Evolutionary conservation across 192 early-diverging fungal genomes (phyloP), one percentile per base, ranked within the genome.

Genomic region (Kappamyces sp.): DNA sequence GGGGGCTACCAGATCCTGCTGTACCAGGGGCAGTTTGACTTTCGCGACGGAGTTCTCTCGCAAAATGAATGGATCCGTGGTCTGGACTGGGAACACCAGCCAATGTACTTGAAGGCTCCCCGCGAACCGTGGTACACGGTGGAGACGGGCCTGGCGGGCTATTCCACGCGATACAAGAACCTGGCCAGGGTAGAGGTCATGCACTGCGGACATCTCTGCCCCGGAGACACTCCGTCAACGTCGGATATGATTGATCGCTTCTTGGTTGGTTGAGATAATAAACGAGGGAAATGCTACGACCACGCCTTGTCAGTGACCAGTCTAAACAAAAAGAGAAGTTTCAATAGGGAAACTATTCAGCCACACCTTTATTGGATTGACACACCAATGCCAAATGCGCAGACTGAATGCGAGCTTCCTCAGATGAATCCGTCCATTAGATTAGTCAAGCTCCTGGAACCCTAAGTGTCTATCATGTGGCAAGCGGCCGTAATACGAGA

Each of bases 11-110:
- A 62, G 2, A 82, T 88, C 22, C 49, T 88, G 31, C 71, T 88
- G 4, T 86, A 67, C 60, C 90, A 92, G 67, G 90, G 86, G 3
- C 76, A 90, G 47, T 89, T 89, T 70, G 90, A 92, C 71, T 89
- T 85, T 62, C 77, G 90, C 41, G 90, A 92, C 54, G 90, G 84
- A 3, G 74, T 86, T 9, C 61, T 80, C 11, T 80, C 79, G 0
- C 81, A 75, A 14, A 83, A 67, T 8, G 62, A 75, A 42, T 92
- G 87, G 86, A 84, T 92, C 63, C 76, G 83, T 57, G n/a, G 57
- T 45, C 35, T 90, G 74, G 72, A 70, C 58, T 59, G 70, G 78
- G 14, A 67, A 63, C 54, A 80, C 66, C 47, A 65, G 73, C 8
- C 70, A 73, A 65, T 63, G 68, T 69, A 76, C 71, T 59, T 55